phyloP scores from a whole-genome alignment of 495 filamentous ascomycete species.

The Aspergillus ellipticus region DNA sequence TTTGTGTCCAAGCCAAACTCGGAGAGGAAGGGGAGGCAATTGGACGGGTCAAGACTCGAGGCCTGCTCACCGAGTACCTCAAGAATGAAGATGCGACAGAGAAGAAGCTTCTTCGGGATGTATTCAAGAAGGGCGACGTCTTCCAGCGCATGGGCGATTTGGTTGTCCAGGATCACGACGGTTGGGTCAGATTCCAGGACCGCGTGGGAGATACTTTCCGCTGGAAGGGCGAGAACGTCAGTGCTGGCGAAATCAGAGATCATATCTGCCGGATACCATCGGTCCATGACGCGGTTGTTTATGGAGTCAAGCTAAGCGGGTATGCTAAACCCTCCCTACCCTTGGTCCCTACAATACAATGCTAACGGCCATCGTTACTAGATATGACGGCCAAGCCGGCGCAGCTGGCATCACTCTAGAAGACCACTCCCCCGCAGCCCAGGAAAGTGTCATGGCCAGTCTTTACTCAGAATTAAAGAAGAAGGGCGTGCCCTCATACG shows the following conservation, averaged over 20 bases:
- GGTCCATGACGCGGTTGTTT: conserved; percentile 49
- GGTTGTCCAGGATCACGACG: conserved; percentile 64
- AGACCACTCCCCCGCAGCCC: conserved; percentile 26
- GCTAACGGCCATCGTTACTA: conserved; percentile 11
- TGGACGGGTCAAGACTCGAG: conserved; percentile 58
- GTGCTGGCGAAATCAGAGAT: conserved; percentile 64
- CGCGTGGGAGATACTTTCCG: conserved; percentile 93
- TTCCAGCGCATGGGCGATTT: conserved; percentile 87
- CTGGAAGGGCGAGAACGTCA: conserved; percentile 94
- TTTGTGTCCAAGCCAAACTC: conserved; percentile 56
- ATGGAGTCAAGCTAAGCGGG: conserved; percentile 44
- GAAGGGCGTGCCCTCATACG: conserved; percentile 49
- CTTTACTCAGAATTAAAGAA: conserved; percentile 41
- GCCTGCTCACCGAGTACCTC: conserved; percentile 77
- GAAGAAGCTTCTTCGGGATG: conserved; percentile 73
- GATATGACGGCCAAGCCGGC: conserved; percentile 52
- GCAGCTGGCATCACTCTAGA: conserved; percentile 48
- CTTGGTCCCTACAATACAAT: not conserved
- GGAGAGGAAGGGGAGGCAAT: conserved; percentile 80
- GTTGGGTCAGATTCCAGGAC: conserved; percentile 76
- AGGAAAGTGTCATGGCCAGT: conserved; percentile 31
- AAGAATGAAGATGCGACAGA: conserved; percentile 69
- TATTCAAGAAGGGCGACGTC: conserved; percentile 75
- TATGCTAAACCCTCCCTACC: conserved; percentile 14
- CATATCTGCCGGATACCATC: conserved; percentile 44